A percentile compares a stretch with the other conserved stretches of the same genome.
These are phyloP conservation scores for Curvularia hawaiiensis DNA, from an alignment of 2,329 filamentous ascomycete species.

Conservation along the genomic window DNA sequence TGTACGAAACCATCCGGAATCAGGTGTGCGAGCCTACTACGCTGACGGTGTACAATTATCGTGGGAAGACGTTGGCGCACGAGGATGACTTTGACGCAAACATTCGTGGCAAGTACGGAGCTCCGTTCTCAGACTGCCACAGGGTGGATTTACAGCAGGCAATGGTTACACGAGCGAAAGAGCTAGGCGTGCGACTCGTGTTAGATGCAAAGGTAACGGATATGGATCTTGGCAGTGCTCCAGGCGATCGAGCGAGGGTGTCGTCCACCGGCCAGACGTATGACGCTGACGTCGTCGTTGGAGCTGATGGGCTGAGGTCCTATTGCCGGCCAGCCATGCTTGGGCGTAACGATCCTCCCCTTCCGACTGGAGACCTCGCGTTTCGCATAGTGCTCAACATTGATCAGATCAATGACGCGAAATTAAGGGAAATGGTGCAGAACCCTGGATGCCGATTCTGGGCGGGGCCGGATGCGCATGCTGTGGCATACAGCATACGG, in stretches of 20 bases:
- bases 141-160: conserved; percentile 65
- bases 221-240: conserved; percentile 54
- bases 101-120: conserved; percentile 60
- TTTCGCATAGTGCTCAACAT: conserved; percentile 65
- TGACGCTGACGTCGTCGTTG: conserved; percentile 63
- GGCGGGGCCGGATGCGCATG: conserved; percentile 67
- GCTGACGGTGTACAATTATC: conserved; percentile 61
- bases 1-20: conserved; percentile 52
- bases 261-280: conserved; percentile 50
- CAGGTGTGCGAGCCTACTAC: conserved; percentile 52
- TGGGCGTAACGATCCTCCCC: conserved; percentile 23
- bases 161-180: conserved; percentile 57
- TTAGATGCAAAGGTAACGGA: conserved; percentile 55
- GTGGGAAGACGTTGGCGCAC: conserved; percentile 54
- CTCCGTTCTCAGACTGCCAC: conserved; percentile 66
- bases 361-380: conserved; percentile 67
- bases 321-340: conserved; percentile 53
- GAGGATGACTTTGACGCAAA: conserved; percentile 60
- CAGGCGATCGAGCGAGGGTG: conserved; percentile 44
- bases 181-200: conserved; percentile 59
- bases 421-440: conserved; percentile 59
- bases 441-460: conserved; percentile 64
- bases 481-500: conserved; percentile 66
- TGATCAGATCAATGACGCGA: conserved; percentile 58
- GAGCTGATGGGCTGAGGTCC: conserved; percentile 69